Base-by-base conservation (phyloP, 2,329 filamentous ascomycete species). In the Beauveria scarabaeidicola region DNA sequence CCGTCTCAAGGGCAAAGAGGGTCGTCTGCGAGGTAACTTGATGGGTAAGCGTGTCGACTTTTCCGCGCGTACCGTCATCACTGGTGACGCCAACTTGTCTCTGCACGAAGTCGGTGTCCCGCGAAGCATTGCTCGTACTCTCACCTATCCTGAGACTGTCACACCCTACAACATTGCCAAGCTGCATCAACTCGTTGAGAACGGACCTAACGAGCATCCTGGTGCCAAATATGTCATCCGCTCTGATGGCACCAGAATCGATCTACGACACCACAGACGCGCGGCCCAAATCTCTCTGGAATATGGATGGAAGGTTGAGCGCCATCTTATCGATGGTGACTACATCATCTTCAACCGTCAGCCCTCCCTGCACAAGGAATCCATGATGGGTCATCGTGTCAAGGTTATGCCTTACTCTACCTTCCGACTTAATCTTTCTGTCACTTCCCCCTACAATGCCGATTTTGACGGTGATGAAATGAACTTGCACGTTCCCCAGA, bases 11-110 rank as follows among this genome's bases (percentile, higher is more conserved):
- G 95, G 95, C 64, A 99, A 99, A 77, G 94, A 99, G 72, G 94
- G 94, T 66, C 91, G 94, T 81, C 85, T 99, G 25, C 88, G 94
- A 78, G 94, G 95, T 71, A 99, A 99, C 75, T 80, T 99, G 81
- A 99, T 99, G 95, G 94, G 94, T 64, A 99, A 99, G 77, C 91
- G 92, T 85, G 94, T 99, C 62, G 94, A 99, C 72, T 99, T 99
- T 70, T 99, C 95, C 0, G 95, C 95, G 41, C 94, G 94, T 87
- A 99, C 95, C 36, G 94, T 99, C 78, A 99, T 99, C 73, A 99
- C 95, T 56, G 94, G 94, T 77, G 94, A 99, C 71, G 94, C 94
- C 61, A 99, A 97, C 71, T 78, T 99, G 66, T 96, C 91, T 29
- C 81, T 99, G 29, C 93, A 99, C 69, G 91, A 99, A 78, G 95